Evolutionary conservation across 805 yeast species (phyloP).

Genomic region (Saturnispora besseyi): DNA sequence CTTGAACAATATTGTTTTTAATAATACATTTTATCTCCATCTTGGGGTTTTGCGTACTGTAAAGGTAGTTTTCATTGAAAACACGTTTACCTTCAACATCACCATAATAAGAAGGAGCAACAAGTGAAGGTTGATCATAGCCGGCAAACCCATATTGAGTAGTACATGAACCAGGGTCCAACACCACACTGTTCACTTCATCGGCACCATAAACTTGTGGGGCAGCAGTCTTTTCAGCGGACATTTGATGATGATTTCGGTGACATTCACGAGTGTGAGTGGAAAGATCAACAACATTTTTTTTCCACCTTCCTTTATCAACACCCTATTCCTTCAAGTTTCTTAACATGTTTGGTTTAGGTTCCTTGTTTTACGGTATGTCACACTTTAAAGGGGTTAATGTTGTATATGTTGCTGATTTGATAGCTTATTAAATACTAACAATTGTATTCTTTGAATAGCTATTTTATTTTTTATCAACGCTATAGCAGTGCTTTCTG

Average conservation of each 20-base stretch:
- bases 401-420: not conserved
- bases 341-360: constrained; percentile 7
- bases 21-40: constrained; percentile 49
- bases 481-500: constrained; percentile 51
- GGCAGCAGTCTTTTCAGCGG: constrained; percentile 27
- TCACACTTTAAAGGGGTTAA: not conserved
- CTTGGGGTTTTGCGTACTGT: constrained; percentile 37
- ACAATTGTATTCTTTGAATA: constrained; percentile 4
- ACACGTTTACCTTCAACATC: constrained; percentile 10
- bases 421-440: not conserved
- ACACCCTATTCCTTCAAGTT: not conserved
- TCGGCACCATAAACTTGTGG: constrained; percentile 56
- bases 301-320: not conserved
- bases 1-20: constrained; percentile 53
- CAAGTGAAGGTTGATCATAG: constrained; percentile 73
- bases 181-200: constrained; percentile 83
- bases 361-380: constrained; percentile 5
- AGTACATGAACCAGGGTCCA: constrained; percentile 81
- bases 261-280: not conserved
- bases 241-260: constrained; percentile 1
- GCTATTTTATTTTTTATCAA: constrained; percentile 43
- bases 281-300: constrained; percentile 2
- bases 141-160: constrained; percentile 91
- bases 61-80: constrained; percentile 27
- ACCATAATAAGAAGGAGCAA: constrained; percentile 65